Conservation (phyloP, 306 rosid species). For the Cyamopsis tetragonoloba region DNA sequence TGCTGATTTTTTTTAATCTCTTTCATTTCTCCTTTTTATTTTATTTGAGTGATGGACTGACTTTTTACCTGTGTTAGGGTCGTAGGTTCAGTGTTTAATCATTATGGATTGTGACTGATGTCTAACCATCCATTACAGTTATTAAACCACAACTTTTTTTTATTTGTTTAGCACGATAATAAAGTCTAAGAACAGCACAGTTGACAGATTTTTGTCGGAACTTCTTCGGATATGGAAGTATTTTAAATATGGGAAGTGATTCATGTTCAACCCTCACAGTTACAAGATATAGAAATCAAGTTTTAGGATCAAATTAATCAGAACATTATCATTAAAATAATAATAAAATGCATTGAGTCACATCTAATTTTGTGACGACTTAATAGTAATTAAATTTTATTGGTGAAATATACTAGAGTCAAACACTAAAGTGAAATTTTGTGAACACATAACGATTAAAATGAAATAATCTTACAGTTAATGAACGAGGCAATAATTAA, state of each 20-base stretch:
- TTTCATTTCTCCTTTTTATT: not conserved
- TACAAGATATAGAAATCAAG: no score
- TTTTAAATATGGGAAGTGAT: no score
- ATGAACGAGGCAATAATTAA: no score
- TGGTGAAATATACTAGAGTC: no score
- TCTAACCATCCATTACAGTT: not conserved
- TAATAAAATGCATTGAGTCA: no score
- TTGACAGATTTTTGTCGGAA: not conserved
- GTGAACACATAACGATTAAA: no score
- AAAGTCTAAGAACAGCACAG: not conserved
- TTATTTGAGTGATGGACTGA: not conserved
- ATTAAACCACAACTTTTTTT: not conserved
- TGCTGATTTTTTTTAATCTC: not conserved
- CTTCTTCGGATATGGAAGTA: no score
- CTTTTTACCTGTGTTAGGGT: not conserved
- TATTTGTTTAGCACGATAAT: not conserved
- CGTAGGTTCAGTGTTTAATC: not conserved
- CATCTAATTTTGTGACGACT: no score
- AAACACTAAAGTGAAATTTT: no score
- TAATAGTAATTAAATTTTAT: no score
- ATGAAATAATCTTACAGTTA: no score
- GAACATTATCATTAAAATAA: not conserved
- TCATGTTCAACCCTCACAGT: no score
- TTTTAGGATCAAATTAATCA: not conserved
- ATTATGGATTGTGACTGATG: not conserved